phyloP scores from a whole-genome alignment of 2,329 filamentous ascomycete species.

The Sclerotinia subarctica region DNA sequence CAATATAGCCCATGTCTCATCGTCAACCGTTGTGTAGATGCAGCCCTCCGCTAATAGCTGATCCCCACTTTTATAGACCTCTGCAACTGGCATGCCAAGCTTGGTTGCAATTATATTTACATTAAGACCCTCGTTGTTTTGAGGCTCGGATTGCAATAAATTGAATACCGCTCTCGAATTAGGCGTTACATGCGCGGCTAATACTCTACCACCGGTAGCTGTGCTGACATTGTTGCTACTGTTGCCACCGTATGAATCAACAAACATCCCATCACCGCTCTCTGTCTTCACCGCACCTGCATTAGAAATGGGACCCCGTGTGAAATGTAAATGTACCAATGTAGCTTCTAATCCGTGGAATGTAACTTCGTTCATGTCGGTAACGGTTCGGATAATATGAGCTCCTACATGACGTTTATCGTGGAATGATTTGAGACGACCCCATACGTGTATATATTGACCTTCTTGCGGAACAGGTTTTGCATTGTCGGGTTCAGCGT shows the following conservation, averaged over 20 bases:
- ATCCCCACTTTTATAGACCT: conserved; percentile 75
- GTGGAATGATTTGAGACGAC: conserved; percentile 78
- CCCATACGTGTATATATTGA: conserved; percentile 81
- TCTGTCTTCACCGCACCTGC: conserved; percentile 39
- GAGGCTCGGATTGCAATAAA: conserved; percentile 62
- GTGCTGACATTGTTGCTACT: conserved; percentile 33
- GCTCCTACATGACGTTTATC: conserved; percentile 79
- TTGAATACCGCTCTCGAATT: conserved; percentile 68
- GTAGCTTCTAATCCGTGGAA: conserved; percentile 90
- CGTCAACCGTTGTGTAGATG: conserved; percentile 89
- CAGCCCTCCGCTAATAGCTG: conserved; percentile 71
- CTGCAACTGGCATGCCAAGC: conserved; percentile 61
- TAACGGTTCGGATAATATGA: conserved; percentile 74
- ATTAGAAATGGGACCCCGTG: conserved; percentile 57
- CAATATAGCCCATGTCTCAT: conserved; percentile 85
- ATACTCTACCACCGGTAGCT: conserved; percentile 34
- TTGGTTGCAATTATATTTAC: conserved; percentile 70
- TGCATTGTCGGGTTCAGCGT: conserved; percentile 43
- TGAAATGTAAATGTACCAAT: conserved; percentile 81
- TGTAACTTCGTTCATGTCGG: conserved; percentile 87
- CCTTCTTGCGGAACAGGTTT: conserved; percentile 61
- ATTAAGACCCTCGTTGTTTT: conserved; percentile 80
- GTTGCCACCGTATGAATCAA: conserved; percentile 40
- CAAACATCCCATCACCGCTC: conserved; percentile 39
- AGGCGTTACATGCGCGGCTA: conserved; percentile 46